A percentile compares a stretch with the other conserved stretches of the same genome.
Conservation (phyloP, 1,284 basidiomycete species). For the Boletus mariae region DNA sequence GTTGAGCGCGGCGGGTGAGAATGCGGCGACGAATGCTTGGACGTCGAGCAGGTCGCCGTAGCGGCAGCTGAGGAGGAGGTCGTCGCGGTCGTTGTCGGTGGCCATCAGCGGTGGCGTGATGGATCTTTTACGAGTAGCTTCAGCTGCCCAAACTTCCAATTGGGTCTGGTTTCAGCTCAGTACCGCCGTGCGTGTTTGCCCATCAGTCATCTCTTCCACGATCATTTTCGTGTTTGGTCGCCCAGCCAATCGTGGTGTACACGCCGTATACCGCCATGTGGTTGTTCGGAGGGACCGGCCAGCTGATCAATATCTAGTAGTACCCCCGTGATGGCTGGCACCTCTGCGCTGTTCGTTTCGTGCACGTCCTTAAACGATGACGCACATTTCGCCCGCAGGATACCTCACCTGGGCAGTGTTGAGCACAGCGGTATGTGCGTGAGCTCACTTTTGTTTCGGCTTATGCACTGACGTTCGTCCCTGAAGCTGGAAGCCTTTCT, state of each 20-base stretch:
- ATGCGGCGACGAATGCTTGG: slow-evolving; percentile 57
- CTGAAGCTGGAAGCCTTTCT: slow-evolving; percentile 58
- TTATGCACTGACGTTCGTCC: background rate
- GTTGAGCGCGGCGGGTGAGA: slow-evolving; percentile 53
- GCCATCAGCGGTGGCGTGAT: slow-evolving; percentile 22
- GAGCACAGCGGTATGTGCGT: slow-evolving; percentile 42
- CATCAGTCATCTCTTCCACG: background rate
- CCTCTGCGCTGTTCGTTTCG: background rate
- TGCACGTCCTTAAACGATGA: slow-evolving; percentile 40
- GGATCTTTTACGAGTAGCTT: background rate
- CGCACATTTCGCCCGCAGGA: slow-evolving; percentile 57
- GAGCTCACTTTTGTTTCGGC: no score
- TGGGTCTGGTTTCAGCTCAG: background rate
- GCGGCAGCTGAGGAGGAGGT: slow-evolving; percentile 77
- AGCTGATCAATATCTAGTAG: background rate
- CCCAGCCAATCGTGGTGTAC: background rate
- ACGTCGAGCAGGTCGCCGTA: slow-evolving; percentile 85
- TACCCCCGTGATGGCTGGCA: no score
- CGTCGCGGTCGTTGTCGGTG: slow-evolving; percentile 64
- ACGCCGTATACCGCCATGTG: no score
- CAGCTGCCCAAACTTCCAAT: no score
- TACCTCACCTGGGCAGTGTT: slow-evolving; percentile 63
- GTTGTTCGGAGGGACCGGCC: background rate
- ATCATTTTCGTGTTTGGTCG: background rate
- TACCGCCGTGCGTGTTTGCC: background rate